A percentile compares a stretch with the other conserved stretches of the same genome.
These are phyloP conservation scores for Solanum stenotomum DNA, from an alignment of 257 asterid species.

Conservation along the genomic window DNA sequence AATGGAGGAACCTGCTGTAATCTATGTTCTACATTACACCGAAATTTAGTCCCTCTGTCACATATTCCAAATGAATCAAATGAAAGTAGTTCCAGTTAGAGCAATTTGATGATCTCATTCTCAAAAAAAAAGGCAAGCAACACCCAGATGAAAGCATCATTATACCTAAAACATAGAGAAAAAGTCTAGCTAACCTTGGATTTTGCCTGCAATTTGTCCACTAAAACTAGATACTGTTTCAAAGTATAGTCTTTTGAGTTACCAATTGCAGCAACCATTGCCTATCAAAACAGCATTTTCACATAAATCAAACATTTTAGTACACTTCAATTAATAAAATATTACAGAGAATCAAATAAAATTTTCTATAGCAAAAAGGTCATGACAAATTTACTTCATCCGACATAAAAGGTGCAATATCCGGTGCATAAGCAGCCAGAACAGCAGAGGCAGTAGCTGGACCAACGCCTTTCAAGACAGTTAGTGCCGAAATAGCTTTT, in stretches of 20 bases:
- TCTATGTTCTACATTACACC: background rate
- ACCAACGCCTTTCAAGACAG: conserved; percentile 82
- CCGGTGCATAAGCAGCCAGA: conserved; percentile 79
- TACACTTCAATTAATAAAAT: background rate
- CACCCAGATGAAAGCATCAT: background rate
- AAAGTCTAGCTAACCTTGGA: conserved; percentile 42
- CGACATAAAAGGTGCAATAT: conserved; percentile 84
- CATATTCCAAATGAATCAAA: background rate
- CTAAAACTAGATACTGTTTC: conserved; percentile 60
- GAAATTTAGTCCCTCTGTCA: background rate
- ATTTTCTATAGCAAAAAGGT: background rate
- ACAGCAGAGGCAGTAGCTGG: conserved; percentile 96
- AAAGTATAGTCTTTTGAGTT: conserved; percentile 67
- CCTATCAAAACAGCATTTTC: conserved; percentile 24
- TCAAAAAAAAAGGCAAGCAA: background rate
- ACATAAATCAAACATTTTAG: background rate
- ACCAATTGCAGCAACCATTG: conserved; percentile 62
- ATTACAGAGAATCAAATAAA: background rate
- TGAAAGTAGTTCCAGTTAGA: background rate
- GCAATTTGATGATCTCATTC: background rate
- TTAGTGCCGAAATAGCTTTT: conserved; percentile 49
- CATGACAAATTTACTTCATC: conserved; percentile 45
- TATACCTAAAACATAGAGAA: background rate
- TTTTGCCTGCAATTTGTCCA: conserved; percentile 53
- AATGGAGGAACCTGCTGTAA: background rate